phyloP scores from a whole-genome alignment of 2,329 filamentous ascomycete genomes.

The Catunica adiposa region DNA sequence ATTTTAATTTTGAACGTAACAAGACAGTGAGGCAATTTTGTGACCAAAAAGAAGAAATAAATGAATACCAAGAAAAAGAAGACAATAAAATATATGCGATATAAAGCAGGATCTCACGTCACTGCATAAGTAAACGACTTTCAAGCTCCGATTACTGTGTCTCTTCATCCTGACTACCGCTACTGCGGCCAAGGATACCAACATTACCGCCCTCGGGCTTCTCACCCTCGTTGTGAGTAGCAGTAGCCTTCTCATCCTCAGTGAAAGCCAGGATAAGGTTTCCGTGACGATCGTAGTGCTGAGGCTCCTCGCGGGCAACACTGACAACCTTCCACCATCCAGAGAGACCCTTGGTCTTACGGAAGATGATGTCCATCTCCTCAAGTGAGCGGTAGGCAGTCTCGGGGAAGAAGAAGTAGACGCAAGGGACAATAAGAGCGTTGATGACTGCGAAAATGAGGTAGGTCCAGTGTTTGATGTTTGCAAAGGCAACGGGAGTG shows the following conservation, averaged over 20 bases:
- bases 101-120: not conserved
- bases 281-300: constrained; percentile 41
- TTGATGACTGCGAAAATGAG: constrained; percentile 47
- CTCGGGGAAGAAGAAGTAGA: constrained; percentile 74
- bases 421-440: constrained; percentile 30
- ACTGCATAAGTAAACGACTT: not conserved
- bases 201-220: not conserved
- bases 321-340: constrained; percentile 24
- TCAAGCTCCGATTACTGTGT: not conserved
- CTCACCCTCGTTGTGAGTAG: constrained; percentile 5
- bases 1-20: not conserved
- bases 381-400: constrained; percentile 38
- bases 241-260: constrained; percentile 24
- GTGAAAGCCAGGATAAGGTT: constrained; percentile 35
- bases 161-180: not conserved
- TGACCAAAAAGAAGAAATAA: not conserved
- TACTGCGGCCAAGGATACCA: not conserved
- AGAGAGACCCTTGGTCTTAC: constrained; percentile 31
- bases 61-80: not conserved
- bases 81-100: not conserved
- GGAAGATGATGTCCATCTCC: constrained; percentile 31
- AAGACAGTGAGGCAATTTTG: not conserved
- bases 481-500: constrained; percentile 40
- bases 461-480: constrained; percentile 44
- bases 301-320: constrained; percentile 31